Percentiles rank a stretch among this genome's conserved stretches.
These are phyloP conservation scores for Colletotrichum sp. DNA, from an alignment of 2,329 filamentous ascomycete genomes.

Conservation along the genomic window DNA sequence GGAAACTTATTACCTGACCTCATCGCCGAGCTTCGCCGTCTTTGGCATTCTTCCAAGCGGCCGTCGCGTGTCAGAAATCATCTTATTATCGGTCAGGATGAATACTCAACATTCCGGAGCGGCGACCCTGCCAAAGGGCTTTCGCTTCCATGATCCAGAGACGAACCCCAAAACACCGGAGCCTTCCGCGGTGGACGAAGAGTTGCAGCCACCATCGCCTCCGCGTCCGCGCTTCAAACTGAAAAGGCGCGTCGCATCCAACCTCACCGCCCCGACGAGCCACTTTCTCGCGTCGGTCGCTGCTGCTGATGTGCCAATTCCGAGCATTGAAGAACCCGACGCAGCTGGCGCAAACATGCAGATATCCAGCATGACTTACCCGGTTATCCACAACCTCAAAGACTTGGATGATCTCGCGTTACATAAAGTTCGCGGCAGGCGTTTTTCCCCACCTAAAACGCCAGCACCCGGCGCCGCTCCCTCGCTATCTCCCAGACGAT, in stretches of 20 bases:
- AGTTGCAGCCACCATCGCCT: conserved; percentile 50
- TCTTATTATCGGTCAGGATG: conserved; percentile 38
- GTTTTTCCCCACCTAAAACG: conserved; percentile 64
- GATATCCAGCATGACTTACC: conserved; percentile 42
- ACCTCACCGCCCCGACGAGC: conserved; percentile 63
- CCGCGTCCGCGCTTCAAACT: conserved; percentile 60
- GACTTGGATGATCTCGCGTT: conserved; percentile 35
- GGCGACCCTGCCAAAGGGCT: conserved; percentile 49
- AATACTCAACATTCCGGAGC: conserved; percentile 50
- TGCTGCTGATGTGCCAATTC: conserved; percentile 68
- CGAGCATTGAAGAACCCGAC: conserved; percentile 66
- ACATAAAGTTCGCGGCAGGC: conserved; percentile 41
- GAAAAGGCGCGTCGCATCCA: conserved; percentile 59
- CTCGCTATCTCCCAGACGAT: conserved; percentile 50
- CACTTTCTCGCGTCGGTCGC: conserved; percentile 73
- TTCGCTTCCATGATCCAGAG: conserved; percentile 38
- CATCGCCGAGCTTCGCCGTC: not conserved
- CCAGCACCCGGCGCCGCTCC: conserved; percentile 55
- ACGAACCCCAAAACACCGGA: conserved; percentile 58
- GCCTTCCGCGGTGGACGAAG: conserved; percentile 42
- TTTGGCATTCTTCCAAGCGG: not conserved
- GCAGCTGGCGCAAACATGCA: conserved; percentile 43
- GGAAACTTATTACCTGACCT: not conserved
- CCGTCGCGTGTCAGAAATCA: conserved; percentile 23
- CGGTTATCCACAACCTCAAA: conserved; percentile 36